Evolutionary conservation across 2,329 filamentous ascomycete genomes (phyloP), one percentile per base, ranked within the genome.

Genomic region (Pyrenophora tritici-repentis): DNA sequence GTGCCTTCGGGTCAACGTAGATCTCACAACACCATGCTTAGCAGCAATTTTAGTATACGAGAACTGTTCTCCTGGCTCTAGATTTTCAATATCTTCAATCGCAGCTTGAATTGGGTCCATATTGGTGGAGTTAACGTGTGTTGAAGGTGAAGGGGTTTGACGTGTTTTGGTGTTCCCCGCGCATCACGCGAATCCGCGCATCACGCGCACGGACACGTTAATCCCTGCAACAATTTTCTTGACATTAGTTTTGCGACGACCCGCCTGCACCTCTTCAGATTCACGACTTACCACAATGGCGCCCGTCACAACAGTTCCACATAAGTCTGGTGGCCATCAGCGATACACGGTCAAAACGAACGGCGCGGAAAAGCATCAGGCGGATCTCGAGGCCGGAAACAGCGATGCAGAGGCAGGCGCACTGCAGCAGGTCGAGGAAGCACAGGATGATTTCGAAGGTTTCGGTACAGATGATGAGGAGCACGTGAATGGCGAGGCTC

Each of bases 211-310:
- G n/a, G n/a, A n/a, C n/a, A n/a, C n/a, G n/a, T n/a, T n/a, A 32
- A 65, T 59, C 66, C 68, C 62, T 68, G 66, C 63, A 67, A 67
- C 59, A 65, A 65, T 68, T 71, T 72, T 67, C 53, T 47, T 47
- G 50, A 56, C 55, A 37, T 57, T 47, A 62, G 53, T 64, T 66
- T 69, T 59, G 56, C 60, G 59, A 57, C 45, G 29, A 41, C 41
- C 51, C 47, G 42, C 40, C 42, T 22, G 53, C 50, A 55, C 46
- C 51, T 53, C 50, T 52, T 40, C 26, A 54, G 50, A 55, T 44
- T 35, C 51, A 42, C 57, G 17, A 57, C 24, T 47, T 37, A 20
- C 46, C 48, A 38, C 58, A 54, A 72, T 72, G 69, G 66, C 68
- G 37, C 66, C 66, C 49, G 62, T 58, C 33, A 59, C 55, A 14